Evolutionary conservation across 176 grass and related monocot species (phyloP).

Genomic region (Triticum urartu): DNA sequence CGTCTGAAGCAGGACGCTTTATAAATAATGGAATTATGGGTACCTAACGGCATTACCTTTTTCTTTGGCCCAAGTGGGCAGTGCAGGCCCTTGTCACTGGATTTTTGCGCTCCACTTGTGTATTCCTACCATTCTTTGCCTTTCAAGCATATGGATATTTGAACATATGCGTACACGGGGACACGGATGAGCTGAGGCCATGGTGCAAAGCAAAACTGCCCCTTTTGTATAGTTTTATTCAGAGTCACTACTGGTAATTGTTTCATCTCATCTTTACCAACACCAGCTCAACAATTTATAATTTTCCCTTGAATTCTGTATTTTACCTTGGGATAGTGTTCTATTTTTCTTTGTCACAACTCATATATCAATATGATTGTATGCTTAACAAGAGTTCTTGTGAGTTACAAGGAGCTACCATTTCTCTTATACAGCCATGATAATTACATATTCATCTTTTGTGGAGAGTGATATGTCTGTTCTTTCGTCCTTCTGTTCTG

Average conservation of each 20-base stretch:
- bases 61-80: constrained; percentile 58
- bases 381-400: neutral
- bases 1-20: too few relatives aligned
- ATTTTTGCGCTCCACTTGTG: constrained; percentile 49
- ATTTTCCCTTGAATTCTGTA: neutral
- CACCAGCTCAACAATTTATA: constrained; percentile 10
- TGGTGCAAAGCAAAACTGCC: constrained; percentile 84
- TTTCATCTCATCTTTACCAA: neutral
- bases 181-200: constrained; percentile 51
- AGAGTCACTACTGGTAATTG: constrained; percentile 90
- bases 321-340: neutral
- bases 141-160: constrained; percentile 94
- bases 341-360: neutral
- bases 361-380: neutral
- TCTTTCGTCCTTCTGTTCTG: constrained; percentile 9
- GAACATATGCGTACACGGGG: constrained; percentile 63
- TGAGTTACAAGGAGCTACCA: neutral
- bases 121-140: constrained; percentile 77
- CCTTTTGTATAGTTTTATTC: constrained; percentile 84
- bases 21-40: neutral
- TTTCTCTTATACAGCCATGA: neutral
- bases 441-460: constrained; percentile 10
- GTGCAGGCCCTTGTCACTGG: constrained; percentile 47
- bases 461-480: constrained; percentile 10
- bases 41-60: constrained; percentile 30